Evolutionary conservation across 768 basidiomycete species (phyloP), one percentile per base, ranked within the genome.

Genomic region (Gymnopilus dilepis): DNA sequence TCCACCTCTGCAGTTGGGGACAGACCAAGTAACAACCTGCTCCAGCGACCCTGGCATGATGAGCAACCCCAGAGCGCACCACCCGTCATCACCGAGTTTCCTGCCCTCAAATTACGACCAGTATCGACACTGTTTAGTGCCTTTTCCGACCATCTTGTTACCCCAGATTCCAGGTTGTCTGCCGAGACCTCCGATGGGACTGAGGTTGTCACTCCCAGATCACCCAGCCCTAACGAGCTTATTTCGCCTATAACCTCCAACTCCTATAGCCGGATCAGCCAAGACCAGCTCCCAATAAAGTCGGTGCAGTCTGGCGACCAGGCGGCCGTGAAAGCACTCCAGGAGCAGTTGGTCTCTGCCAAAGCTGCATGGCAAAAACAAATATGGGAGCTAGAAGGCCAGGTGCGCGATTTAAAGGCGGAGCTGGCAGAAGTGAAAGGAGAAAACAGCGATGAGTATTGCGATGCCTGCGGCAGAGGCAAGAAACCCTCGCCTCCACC

Each of bases 111-210:
- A 67, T 74, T 94, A 54, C 84, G 92, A 15, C 92, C 92, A 2
- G 79, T 93, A 17, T 94, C 92, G 21, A 86, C 87, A 1, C 77
- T 88, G 42, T 94, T 94, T 72, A 89, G 89, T 68, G 77, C 85
- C 9, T 90, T 93, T 67, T 78, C 82, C 8, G 81, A 82, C 30
- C 79, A 82, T 51, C 74, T 84, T 33, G 73, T 81, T 6, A 57
- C 66, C 47, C 60, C 68, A 21, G 76, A 74, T 34, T 70, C 75
- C 9, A 74, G 78, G 31, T 53, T 61, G 24, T 64, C 55, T 55
- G 66, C 61, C n/a, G 62, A 67, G 13, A 59, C 71, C 12, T 51
- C 71, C 1, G 85, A 84, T 52, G 66, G 70, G 9, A 52, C 71
- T 1, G 85, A 84, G 55, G 67, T 75, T 1, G 80, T 81, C 58